A percentile compares a stretch with the other conserved stretches of the same genome.
phyloP scores from a whole-genome alignment of 108 stramenopile genomes.

The Fragilariopsis cylindrus region DNA sequence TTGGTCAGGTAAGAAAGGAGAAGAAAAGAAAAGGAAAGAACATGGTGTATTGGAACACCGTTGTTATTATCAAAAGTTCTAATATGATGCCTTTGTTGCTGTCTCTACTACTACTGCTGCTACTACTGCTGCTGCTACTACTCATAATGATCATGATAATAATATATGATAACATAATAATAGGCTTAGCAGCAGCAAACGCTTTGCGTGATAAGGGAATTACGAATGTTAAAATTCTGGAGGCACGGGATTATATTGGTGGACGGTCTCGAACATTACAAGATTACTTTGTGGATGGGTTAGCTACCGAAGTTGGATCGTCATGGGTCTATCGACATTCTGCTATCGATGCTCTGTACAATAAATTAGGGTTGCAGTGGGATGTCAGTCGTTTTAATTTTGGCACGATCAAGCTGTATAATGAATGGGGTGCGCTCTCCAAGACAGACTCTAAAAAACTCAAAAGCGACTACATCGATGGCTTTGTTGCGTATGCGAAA shows the following conservation, averaged over 20 bases:
- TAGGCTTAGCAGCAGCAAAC: conserved; percentile 26
- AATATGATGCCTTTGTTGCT: no score
- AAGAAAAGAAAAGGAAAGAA: no score
- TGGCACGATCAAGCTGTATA: neutral
- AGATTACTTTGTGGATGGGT: neutral
- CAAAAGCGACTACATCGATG: neutral
- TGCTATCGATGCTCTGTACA: neutral
- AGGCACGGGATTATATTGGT: conserved; percentile 31
- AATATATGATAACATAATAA: no score
- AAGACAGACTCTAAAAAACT: neutral
- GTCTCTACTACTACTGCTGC: no score
- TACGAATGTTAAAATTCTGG: conserved; percentile 21
- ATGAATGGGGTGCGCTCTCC: neutral
- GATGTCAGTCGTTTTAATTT: neutral
- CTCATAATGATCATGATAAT: no score
- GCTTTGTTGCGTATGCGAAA: conserved; percentile 4
- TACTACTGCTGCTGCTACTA: no score
- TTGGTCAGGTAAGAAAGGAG: conserved; percentile 18
- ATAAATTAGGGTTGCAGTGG: neutral
- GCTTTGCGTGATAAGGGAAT: conserved; percentile 7
- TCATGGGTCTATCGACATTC: conserved; percentile 10
- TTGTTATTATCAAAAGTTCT: no score
- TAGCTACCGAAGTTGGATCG: conserved; percentile 17
- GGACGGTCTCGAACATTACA: conserved; percentile 21
- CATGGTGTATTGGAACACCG: no score